A percentile compares a stretch with the other conserved stretches of the same genome.
phyloP scores from a whole-genome alignment of 495 filamentous ascomycete genomes.

The Aspergillus ellipticus region DNA sequence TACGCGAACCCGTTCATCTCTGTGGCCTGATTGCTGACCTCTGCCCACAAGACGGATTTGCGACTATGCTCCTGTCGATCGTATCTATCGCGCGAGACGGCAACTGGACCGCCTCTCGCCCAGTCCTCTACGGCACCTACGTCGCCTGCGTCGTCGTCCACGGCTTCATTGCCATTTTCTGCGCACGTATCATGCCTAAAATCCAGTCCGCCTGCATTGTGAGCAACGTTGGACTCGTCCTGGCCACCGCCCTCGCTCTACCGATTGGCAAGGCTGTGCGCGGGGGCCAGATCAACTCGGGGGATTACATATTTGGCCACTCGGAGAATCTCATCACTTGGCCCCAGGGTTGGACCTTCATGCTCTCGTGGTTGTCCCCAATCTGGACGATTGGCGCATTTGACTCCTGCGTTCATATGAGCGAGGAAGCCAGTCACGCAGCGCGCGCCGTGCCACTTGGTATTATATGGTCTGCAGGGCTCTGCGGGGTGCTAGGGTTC shows the following conservation, averaged over 20 bases:
- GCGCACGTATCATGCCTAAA: constrained; percentile 60
- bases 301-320: constrained; percentile 37
- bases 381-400: constrained; percentile 66
- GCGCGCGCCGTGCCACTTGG: constrained; percentile 59
- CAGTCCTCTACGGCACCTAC: constrained; percentile 60
- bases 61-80: constrained; percentile 50
- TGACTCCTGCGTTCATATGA: constrained; percentile 57
- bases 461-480: constrained; percentile 44
- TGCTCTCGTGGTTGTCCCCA: constrained; percentile 60
- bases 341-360: constrained; percentile 61
- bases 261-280: constrained; percentile 50
- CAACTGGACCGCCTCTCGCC: constrained; percentile 56
- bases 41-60: constrained; percentile 39
- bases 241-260: constrained; percentile 60
- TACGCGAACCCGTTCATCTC: constrained; percentile 10
- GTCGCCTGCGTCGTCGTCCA: constrained; percentile 55
- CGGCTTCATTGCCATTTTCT: constrained; percentile 53
- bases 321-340: constrained; percentile 56
- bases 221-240: constrained; percentile 59
- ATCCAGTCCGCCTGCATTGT: constrained; percentile 61
- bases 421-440: constrained; percentile 62
- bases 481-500: constrained; percentile 49
- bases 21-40: not conserved
- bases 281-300: constrained; percentile 32
- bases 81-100: constrained; percentile 63